A percentile compares a stretch with the other conserved stretches of the same genome.
Conservation (phyloP, 2,329 filamentous ascomycete genomes). For the Chaetomium olivaceum region DNA sequence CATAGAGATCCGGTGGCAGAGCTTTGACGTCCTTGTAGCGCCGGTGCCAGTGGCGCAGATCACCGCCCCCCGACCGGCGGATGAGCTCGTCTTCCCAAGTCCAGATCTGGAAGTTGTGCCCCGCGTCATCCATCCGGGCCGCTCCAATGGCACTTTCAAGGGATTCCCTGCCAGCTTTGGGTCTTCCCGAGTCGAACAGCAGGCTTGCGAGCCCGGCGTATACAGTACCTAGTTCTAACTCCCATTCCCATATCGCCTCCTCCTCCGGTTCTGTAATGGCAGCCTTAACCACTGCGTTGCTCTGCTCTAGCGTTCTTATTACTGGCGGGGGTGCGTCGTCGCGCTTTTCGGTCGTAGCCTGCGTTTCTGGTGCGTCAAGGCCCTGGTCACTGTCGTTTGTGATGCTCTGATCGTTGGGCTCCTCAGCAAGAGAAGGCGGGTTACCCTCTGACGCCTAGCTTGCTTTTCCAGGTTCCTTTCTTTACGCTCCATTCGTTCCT, state of each 20-base stretch:
- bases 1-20: background rate
- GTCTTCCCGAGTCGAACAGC: background rate
- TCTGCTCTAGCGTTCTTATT: background rate
- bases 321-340: too few species aligned
- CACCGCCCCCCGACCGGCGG: background rate
- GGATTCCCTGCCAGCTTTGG: background rate
- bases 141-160: background rate
- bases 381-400: too few species aligned
- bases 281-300: background rate
- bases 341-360: too few species aligned
- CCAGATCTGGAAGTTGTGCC: conserved; percentile 1
- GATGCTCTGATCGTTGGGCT: too few species aligned
- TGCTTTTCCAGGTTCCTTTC: background rate
- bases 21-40: background rate
- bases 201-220: background rate
- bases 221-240: background rate
- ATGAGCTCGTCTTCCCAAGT: conserved; percentile 2
- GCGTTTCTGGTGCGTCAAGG: too few species aligned
- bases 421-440: too few species aligned
- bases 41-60: background rate
- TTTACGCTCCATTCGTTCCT: background rate
- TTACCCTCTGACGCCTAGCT: too few species aligned
- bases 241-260: background rate
- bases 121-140: background rate
- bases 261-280: background rate